phyloP scores from a whole-genome alignment of 495 filamentous ascomycete genomes.

The Lasiosphaeriaceae sp. region DNA sequence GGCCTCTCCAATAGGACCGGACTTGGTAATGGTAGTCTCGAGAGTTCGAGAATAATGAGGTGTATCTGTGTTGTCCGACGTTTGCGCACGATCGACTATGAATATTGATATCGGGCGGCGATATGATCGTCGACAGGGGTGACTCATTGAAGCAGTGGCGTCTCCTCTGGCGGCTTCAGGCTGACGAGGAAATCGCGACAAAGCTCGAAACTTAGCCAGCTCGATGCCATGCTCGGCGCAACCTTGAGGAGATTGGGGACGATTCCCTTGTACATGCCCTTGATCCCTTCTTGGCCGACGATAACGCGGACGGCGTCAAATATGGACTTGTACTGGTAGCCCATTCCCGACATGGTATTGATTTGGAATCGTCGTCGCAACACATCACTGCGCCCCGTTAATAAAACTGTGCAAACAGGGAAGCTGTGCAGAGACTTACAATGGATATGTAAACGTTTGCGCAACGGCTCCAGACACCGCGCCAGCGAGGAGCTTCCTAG shows the following conservation, averaged over 20 bases:
- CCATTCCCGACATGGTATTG: slow-evolving; percentile 99
- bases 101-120: background rate
- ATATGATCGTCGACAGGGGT: background rate
- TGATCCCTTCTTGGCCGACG: slow-evolving; percentile 63
- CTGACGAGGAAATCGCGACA: slow-evolving; percentile 78
- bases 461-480: slow-evolving; percentile 93
- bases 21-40: too few relatives aligned
- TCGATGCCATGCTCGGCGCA: slow-evolving; percentile 96
- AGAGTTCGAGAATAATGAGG: too few relatives aligned
- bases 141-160: slow-evolving; percentile 22
- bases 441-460: slow-evolving; percentile 97
- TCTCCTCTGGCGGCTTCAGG: slow-evolving; percentile 41
- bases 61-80: too few relatives aligned
- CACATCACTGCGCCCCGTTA: slow-evolving; percentile 62
- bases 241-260: slow-evolving; percentile 94
- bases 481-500: slow-evolving; percentile 81
- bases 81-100: background rate
- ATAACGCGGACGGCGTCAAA: slow-evolving; percentile 81
- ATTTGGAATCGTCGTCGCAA: slow-evolving; percentile 95
- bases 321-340: slow-evolving; percentile 87
- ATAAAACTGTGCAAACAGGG: background rate
- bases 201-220: slow-evolving; percentile 95
- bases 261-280: slow-evolving; percentile 86
- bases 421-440: slow-evolving; percentile 54
- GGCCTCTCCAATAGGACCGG: too few relatives aligned